Evolutionary conservation across 2,329 filamentous ascomycete genomes (phyloP), one percentile per base, ranked within the genome.

Genomic region (Neofusicoccum parvum): DNA sequence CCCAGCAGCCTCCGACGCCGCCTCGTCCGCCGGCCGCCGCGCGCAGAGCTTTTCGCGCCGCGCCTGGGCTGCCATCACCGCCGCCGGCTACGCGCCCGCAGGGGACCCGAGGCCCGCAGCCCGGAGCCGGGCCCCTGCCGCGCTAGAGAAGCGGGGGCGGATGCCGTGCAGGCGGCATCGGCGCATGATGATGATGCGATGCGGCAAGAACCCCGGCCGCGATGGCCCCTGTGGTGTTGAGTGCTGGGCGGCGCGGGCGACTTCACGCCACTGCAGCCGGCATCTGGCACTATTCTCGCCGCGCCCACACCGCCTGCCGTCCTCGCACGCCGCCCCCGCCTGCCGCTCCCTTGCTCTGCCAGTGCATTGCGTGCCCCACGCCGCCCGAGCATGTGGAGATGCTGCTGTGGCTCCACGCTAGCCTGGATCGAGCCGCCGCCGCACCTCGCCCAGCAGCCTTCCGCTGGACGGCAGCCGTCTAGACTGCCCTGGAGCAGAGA

Each of bases 141-240:
- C 56, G 43, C 56, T 48, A 60, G 56, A 36, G 56, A 59, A 17
- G 56, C 56, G 43, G 41, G 41, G 14, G 23, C 41, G 27, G 41
- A 60, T 60, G 56, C 15, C 12, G 56, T 60, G 56, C 54, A 59
- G 54, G 54, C 41, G 54, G 39, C 41, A 20, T 5, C 17, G 54
- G 20, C 41, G 54, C 43, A 48, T 60, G 56, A 48, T 60, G 56
- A 37, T 48, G 56, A 36, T 36, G 43, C 43, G 56, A 60, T 48
- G 56, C 56, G 56, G 56, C 56, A 36, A 20, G 56, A 60, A 60
- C n/a, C 10, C 56, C 56, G 56, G 39, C 50, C 32, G 14, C 34
- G 50, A 46, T 14, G 56, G 41, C 11, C 5, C 5, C 10, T 11
- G 41, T 59, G 54, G 23, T 60, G 56, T 48, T 60, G 56, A 60